Percentiles rank a stretch among this genome's conserved stretches.
Conservation (phyloP, 495 filamentous ascomycete genomes). For the Aspergillus saccharolyticus region DNA sequence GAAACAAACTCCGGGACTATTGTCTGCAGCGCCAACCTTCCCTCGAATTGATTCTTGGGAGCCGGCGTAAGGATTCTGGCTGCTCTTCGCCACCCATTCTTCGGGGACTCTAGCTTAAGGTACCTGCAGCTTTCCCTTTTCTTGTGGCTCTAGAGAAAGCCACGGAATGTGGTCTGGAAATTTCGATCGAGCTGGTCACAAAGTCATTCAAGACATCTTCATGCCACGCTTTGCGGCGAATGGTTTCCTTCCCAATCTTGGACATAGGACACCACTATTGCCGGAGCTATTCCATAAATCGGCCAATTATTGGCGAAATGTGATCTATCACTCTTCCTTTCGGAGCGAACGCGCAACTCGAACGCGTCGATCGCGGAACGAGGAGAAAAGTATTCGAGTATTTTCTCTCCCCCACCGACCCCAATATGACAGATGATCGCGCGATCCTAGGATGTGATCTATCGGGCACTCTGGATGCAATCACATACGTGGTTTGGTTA, state of each 20-base stretch:
- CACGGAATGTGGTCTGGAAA: background rate
- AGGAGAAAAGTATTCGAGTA: background rate
- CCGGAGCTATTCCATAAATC: slow-evolving; percentile 3
- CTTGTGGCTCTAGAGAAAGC: background rate
- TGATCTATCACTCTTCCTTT: slow-evolving; percentile 7
- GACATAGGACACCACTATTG: slow-evolving; percentile 4
- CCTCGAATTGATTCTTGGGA: background rate
- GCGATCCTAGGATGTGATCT: background rate
- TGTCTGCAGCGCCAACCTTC: background rate
- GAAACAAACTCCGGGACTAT: background rate
- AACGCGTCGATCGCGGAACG: slow-evolving; percentile 2
- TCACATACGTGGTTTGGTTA: background rate
- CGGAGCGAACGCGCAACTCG: background rate
- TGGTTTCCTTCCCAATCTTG: no score
- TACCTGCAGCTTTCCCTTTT: background rate
- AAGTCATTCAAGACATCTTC: background rate
- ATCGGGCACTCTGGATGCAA: background rate
- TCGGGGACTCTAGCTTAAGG: background rate
- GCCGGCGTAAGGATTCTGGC: background rate
- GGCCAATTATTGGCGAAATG: slow-evolving; percentile 10
- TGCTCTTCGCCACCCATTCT: background rate
- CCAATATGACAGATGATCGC: background rate
- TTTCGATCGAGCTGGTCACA: no score
- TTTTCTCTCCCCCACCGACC: background rate
- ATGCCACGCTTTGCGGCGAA: no score